A percentile compares a stretch with the other conserved stretches of the same genome.
Conservation (phyloP, 306 rosid species). For the Dryas drummondii region DNA sequence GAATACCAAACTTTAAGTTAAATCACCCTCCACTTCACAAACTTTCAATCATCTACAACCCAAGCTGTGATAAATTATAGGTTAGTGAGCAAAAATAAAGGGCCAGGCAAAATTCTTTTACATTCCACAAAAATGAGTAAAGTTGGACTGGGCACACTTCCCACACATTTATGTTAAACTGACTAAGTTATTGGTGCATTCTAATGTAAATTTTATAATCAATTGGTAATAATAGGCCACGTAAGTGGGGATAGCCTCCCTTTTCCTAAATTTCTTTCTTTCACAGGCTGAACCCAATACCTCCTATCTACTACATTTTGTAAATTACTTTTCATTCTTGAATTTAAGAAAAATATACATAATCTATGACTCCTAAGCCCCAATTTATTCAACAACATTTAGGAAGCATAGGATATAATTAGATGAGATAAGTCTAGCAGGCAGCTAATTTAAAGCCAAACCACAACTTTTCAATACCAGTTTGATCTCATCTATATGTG, state of each 20-base stretch:
- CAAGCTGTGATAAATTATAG: not conserved
- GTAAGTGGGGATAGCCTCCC: not conserved
- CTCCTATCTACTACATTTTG: not conserved
- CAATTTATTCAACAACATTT: not conserved
- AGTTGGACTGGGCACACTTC: not conserved
- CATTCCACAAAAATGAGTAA: conserved; percentile 1
- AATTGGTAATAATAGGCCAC: not conserved
- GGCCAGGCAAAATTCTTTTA: not conserved
- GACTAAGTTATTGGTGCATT: not conserved
- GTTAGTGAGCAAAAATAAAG: not conserved
- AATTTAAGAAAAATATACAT: not conserved
- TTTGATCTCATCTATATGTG: not conserved
- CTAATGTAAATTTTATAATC: not conserved
- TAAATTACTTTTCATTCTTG: not conserved
- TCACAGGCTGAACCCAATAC: not conserved
- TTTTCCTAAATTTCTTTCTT: not conserved
- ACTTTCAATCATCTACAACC: conserved; percentile 23
- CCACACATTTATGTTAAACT: not conserved
- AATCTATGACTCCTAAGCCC: not conserved
- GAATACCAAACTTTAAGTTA: conserved; percentile 24
- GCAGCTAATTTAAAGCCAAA: not conserved
- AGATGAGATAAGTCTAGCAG: not conserved
- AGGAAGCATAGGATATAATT: not conserved
- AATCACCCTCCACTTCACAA: conserved; percentile 30
- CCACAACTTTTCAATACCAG: not conserved